Evolutionary conservation across 208 protist species (phyloP).

Genomic region (Leishmania mexicana): DNA sequence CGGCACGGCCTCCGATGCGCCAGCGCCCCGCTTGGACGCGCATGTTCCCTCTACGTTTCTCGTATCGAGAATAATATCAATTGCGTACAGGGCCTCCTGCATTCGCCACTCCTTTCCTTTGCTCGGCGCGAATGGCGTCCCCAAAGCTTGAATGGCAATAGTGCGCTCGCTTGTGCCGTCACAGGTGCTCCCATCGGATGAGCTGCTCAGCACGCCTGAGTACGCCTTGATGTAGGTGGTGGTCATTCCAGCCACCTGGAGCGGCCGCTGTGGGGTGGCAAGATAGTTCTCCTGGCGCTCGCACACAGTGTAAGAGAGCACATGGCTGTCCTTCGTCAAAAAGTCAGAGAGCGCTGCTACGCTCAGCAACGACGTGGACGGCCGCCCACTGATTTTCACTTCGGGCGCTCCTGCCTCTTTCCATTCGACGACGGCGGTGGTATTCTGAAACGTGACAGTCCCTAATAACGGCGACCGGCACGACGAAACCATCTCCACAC

Average conservation of each 20-base stretch:
- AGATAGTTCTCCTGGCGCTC: slow-evolving; percentile 53
- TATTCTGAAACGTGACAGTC: slow-evolving; percentile 44
- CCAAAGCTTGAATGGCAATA: slow-evolving; percentile 55
- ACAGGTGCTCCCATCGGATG: slow-evolving; percentile 17
- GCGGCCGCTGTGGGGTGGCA: slow-evolving; percentile 45
- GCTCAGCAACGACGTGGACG: slow-evolving; percentile 25
- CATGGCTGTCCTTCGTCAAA: slow-evolving; percentile 21
- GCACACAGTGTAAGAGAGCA: slow-evolving; percentile 47
- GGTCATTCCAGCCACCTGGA: slow-evolving; percentile 31
- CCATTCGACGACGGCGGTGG: slow-evolving; percentile 41
- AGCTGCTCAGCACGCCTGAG: slow-evolving; percentile 30
- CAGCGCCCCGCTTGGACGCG: slow-evolving; percentile 11
- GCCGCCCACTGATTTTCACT: slow-evolving; percentile 23
- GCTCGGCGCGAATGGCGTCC: slow-evolving; percentile 21
- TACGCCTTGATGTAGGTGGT: slow-evolving; percentile 55
- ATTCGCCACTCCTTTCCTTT: slow-evolving; percentile 28
- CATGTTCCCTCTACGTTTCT: slow-evolving; percentile 29
- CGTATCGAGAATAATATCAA: slow-evolving; percentile 55
- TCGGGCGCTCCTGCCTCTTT: slow-evolving; percentile 15
- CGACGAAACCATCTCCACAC: slow-evolving; percentile 54
- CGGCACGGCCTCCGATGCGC: background rate
- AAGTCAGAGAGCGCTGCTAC: slow-evolving; percentile 37
- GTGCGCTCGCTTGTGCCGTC: slow-evolving; percentile 14
- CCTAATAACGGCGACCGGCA: slow-evolving; percentile 34
- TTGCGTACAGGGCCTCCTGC: slow-evolving; percentile 52